phyloP scores from a whole-genome alignment of 2,329 filamentous ascomycete genomes.

The Polytolypa hystricis region DNA sequence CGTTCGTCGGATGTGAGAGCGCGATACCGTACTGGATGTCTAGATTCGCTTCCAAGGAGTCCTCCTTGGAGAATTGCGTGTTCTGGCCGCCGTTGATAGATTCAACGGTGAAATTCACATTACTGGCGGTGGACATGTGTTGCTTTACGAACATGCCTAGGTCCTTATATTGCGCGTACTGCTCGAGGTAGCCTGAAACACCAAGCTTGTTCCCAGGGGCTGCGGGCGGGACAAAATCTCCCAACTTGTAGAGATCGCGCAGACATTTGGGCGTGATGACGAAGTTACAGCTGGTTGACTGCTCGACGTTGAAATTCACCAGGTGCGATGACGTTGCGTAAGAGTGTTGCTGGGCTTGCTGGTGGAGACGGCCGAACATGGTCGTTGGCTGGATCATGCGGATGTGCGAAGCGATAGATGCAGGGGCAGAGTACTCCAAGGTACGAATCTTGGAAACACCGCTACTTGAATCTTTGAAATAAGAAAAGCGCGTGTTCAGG shows the following conservation, averaged over 20 bases:
- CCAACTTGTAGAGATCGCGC: constrained; percentile 38
- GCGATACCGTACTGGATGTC: constrained; percentile 52
- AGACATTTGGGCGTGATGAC: constrained; percentile 40
- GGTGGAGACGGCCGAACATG: constrained; percentile 37
- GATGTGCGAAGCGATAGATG: constrained; percentile 42
- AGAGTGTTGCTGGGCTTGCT: constrained; percentile 16
- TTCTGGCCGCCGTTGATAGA: constrained; percentile 47
- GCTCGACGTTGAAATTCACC: constrained; percentile 13
- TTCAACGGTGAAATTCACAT: constrained; percentile 46
- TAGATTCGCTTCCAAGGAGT: constrained; percentile 50
- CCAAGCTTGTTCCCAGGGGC: constrained; percentile 31
- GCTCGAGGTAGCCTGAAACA: constrained; percentile 39
- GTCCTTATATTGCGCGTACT: constrained; percentile 44
- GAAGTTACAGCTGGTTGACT: constrained; percentile 22
- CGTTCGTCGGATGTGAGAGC: constrained; percentile 43
- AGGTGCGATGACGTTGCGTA: constrained; percentile 18
- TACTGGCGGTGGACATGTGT: constrained; percentile 42
- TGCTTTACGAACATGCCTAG: constrained; percentile 45
- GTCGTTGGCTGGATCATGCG: constrained; percentile 57
- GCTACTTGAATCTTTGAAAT: neutral
- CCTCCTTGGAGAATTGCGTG: constrained; percentile 32
- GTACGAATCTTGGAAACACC: constrained; percentile 41
- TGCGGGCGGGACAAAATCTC: constrained; percentile 28
- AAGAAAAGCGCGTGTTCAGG: constrained; percentile 46
- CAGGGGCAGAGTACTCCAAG: constrained; percentile 51